A percentile compares a stretch with the other conserved stretches of the same genome.
Evolutionary conservation across 192 early-diverging fungal species (phyloP).

Genomic region (Geosiphon pyriformis): DNA sequence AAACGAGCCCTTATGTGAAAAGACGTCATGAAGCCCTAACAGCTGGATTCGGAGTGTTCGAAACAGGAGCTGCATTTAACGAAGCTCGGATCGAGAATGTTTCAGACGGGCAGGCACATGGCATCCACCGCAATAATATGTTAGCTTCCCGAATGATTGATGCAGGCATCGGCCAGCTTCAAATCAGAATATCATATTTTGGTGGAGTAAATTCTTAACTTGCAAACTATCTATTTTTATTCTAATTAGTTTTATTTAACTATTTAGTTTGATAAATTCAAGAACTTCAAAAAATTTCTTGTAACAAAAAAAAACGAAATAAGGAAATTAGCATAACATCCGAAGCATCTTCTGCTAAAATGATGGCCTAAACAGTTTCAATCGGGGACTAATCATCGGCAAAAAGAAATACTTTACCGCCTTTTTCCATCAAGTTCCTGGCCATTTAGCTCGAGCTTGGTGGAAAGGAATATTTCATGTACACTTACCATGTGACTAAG

Average conservation of each 20-base stretch:
- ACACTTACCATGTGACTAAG: background rate
- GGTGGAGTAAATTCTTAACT: background rate
- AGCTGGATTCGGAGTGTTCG: background rate
- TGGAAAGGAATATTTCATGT: background rate
- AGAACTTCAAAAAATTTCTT: background rate
- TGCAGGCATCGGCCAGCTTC: conserved; percentile 9
- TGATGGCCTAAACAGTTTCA: too few species aligned
- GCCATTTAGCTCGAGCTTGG: too few species aligned
- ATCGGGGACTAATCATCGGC: too few species aligned
- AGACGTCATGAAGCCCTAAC: background rate
- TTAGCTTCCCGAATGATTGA: background rate
- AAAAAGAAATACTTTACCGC: background rate
- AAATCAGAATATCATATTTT: conserved; percentile 14
- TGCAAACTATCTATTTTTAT: background rate
- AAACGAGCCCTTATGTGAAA: background rate
- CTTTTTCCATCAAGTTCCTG: background rate
- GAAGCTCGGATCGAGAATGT: background rate
- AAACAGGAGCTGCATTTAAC: background rate
- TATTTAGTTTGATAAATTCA: background rate
- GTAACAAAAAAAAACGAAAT: background rate
- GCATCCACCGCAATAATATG: background rate
- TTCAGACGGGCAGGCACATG: background rate
- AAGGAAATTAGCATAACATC: too few species aligned
- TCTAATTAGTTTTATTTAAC: background rate
- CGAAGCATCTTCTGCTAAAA: too few species aligned